Conservation (phyloP, 2,329 filamentous ascomycete genomes). For the Tolypocladium cylindrosporum region DNA sequence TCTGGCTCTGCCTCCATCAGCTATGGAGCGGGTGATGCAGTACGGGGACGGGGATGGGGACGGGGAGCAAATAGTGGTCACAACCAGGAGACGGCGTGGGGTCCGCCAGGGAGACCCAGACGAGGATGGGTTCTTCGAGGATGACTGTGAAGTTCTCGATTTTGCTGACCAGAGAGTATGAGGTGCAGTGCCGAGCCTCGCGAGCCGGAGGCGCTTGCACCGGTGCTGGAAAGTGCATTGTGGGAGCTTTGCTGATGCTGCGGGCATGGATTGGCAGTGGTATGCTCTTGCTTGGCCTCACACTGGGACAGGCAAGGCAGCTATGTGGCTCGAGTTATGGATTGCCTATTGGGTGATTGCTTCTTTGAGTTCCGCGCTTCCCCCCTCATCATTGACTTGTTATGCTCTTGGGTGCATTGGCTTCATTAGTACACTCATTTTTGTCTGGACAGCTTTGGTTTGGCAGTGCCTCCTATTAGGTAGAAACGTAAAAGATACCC, state of each 20-base stretch:
- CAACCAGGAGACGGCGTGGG: conserved; percentile 59
- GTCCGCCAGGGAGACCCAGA: conserved; percentile 39
- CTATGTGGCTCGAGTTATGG: neutral
- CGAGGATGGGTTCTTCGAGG: conserved; percentile 79
- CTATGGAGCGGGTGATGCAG: conserved; percentile 53
- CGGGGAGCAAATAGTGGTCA: conserved; percentile 72
- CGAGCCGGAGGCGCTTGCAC: neutral
- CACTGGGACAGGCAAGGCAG: neutral
- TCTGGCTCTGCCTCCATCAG: conserved; percentile 50
- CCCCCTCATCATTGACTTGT: conserved; percentile 8
- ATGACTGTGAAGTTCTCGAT: conserved; percentile 85
- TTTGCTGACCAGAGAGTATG: conserved; percentile 65
- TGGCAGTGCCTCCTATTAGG: conserved; percentile 13
- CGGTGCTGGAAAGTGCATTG: neutral
- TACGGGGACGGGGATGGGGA: conserved; percentile 59
- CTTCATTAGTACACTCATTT: conserved; percentile 17
- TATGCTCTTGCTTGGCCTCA: neutral
- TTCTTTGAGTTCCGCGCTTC: conserved; percentile 3
- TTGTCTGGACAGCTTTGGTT: conserved; percentile 13
- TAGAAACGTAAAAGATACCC: conserved; percentile 26
- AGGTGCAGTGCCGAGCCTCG: conserved; percentile 9
- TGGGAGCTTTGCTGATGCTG: neutral
- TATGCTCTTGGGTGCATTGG: conserved; percentile 17
- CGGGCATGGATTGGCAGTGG: neutral
- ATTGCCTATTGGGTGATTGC: neutral